Evolutionary conservation across 371 early-diverging fungal species (phyloP), one percentile per base, ranked within the genome.

Genomic region (Smittium culicis): DNA sequence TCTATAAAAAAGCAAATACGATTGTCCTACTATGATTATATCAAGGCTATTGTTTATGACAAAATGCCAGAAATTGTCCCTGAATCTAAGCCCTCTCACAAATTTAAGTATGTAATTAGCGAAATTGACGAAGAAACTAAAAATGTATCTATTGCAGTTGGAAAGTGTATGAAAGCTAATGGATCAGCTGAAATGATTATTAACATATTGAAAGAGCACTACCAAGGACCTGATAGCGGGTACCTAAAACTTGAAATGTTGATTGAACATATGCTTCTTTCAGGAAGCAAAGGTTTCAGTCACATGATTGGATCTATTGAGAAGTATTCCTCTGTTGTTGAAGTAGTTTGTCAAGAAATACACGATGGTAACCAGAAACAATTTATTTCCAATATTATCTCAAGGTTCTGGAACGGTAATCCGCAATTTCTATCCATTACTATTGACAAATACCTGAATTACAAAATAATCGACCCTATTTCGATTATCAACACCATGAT

Each of bases 211-310:
- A 70, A 78, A 32, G 74, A 74, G 65, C 71, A 79, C 71, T 79
- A 78, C 61, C 74, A 68, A 0, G 69, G 75, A 27, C 34, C 81
- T 27, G 78, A 79, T 73, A 79, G 76, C 66, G 79, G 73, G 14
- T 69, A 73, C 35, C 69, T 79, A 60, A 83, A 80, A 28, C 83
- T 83, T 35, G 87, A 92, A 27, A 77, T 90, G 35, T 84, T 93
- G 66, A 74, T 90, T 1, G 87, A 93, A 70, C 88, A 86, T 67
- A 80, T 93, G 57, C 77, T 94, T 67, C 78, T 90, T 63, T 78
- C 90, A 29, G 95, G 94, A 30, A 86, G 87, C 77, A 94, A 95
- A 77, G 89, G 89, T 74, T 93, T 96, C 80, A 88, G 88, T 57
- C 97, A 96, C 73, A 82, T 91, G 55, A 73, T 95, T 69, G 92